Evolutionary conservation across 2,329 filamentous ascomycete species (phyloP), one percentile per base, ranked within the genome.

Genomic region (Beauveria rudraprayagi): DNA sequence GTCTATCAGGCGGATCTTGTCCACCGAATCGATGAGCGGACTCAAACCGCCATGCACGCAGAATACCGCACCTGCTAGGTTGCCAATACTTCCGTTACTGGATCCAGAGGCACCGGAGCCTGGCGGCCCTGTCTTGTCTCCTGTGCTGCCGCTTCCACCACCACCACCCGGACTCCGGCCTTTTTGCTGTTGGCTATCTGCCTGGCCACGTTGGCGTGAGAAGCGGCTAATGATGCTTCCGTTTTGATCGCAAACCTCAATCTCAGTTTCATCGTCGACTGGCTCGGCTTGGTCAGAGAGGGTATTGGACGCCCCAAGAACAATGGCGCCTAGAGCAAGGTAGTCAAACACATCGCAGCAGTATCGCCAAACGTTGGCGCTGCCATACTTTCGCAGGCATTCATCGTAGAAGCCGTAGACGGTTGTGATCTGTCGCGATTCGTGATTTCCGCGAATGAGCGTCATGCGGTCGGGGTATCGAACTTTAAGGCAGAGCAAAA

Each of bases 371-470:
- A 97, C 93, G 69, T 97, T 97, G 43, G 93, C 92, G 71, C 89
- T 96, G 63, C 93, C 93, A 70, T 97, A 97, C 76, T 97, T 97
- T 59, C 93, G 83, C 65, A 97, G 81, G 70, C 93, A 97, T 77
- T 97, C 93, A 71, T 97, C 93, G 78, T 97, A 97, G 78, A 97
- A 97, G 64, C 93, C 93, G 73, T 97, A 97, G 16, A 97, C 93
- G 5, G 91, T 96, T 24, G 93, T 97, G 66, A 97, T 97, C 74
- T 97, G 93, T 62, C 93, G 86, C 50, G 92, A 97, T 76, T 97
- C 93, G 78, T 96, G 92, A 73, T 96, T 96, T 65, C 93, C 93
- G 65, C 93, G 85, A 70, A 97, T 96, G 47, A 97, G 83, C 4
- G 94, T 97, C 79, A 97, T 97, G 67, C 94, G 91, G 75, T 97